Evolutionary conservation across 108 stramenopile genomes (phyloP), one percentile per base, ranked within the genome.

Genomic region (Pelagomonas calceolata): DNA sequence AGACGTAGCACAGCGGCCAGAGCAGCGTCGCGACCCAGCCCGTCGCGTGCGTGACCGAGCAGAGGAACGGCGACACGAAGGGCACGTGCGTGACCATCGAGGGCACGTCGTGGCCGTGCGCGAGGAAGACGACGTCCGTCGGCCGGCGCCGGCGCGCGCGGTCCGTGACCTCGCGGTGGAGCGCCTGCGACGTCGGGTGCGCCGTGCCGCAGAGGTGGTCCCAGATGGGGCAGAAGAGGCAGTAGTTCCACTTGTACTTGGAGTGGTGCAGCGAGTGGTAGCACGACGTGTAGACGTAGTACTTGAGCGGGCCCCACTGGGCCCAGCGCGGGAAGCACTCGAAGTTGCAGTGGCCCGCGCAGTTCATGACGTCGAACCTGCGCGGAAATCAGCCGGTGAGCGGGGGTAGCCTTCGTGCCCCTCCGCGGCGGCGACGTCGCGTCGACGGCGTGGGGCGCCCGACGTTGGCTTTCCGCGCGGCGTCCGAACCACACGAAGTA

Each of bases 331-430:
- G 51, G 51, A 60, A 60, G 51, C 51, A 60, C 51, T 60, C 51
- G 26, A 60, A 60, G 51, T 60, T 60, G 51, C 51, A 60, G 51
- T 60, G 51, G 21, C 51, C 51, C 51, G 51, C 51, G 51, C 51
- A 60, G 51, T 60, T 60, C 51, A 60, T 60, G 21, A 12, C 51
- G 51, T 60, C 51, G 51, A 60, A n/a, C n/a, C n/a, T n/a, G n/a
- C n/a, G n/a, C n/a, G n/a, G n/a, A n/a, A n/a, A n/a, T n/a, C n/a
- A n/a, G n/a, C n/a, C n/a, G n/a, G n/a, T n/a, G n/a, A n/a, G n/a
- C n/a, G n/a, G n/a, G n/a, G n/a, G n/a, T n/a, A n/a, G n/a, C n/a
- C n/a, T n/a, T n/a, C n/a, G n/a, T n/a, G n/a, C n/a, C n/a, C n/a
- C n/a, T n/a, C n/a, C n/a, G n/a, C n/a, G n/a, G n/a, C n/a, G n/a